These are phyloP conservation scores for Phaeosphaeria sp. DNA, from an alignment of 2,329 filamentous ascomycete genomes.

Conservation along the genomic window DNA sequence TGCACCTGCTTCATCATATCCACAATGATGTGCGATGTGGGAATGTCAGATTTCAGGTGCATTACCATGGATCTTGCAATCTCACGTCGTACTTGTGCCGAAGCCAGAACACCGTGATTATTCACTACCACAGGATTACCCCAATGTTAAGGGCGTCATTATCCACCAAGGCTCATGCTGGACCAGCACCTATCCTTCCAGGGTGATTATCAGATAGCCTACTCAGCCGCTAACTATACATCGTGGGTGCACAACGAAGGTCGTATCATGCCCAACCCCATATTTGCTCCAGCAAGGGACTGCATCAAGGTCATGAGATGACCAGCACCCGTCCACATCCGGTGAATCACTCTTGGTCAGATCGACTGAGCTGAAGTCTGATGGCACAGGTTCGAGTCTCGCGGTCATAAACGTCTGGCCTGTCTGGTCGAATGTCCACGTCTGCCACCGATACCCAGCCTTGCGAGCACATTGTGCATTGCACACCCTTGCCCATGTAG, in stretches of 20 bases:
- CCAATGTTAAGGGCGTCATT: neutral
- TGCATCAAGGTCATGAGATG: neutral
- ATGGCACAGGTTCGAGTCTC: neutral
- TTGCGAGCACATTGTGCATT: neutral
- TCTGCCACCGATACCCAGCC: neutral
- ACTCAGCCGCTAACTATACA: neutral
- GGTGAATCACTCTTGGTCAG: neutral
- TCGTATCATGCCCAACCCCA: neutral
- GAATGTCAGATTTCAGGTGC: neutral
- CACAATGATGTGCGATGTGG: neutral
- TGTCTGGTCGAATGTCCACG: neutral
- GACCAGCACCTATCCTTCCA: neutral
- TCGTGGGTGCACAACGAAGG: neutral
- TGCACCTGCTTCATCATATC: neutral
- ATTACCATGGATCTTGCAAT: neutral
- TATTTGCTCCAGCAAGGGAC: neutral
- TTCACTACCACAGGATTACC: neutral
- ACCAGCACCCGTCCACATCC: neutral
- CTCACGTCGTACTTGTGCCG: neutral
- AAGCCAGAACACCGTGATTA: neutral
- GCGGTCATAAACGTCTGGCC: neutral
- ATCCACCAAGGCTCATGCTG: neutral
- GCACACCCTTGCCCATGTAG: neutral
- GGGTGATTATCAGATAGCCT: neutral
- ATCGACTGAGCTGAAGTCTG: neutral